phyloP scores from a whole-genome alignment of 805 yeast species.

The Priceomyces medius region DNA sequence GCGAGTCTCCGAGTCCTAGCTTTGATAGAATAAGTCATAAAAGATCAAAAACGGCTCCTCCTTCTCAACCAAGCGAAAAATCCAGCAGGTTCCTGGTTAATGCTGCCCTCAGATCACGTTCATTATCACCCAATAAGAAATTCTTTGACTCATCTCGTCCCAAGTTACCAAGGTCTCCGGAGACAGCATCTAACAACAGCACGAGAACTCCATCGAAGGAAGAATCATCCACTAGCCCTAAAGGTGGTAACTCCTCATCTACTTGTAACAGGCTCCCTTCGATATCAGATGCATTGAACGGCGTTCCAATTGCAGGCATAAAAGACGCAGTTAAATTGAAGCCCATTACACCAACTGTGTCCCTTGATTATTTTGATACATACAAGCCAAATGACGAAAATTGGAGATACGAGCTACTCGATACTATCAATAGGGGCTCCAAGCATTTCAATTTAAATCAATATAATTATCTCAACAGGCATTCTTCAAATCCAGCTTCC shows the following conservation, averaged over 20 bases:
- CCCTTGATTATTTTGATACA: slow-evolving; percentile 44
- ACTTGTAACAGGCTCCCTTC: slow-evolving; percentile 35
- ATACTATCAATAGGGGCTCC: slow-evolving; percentile 27
- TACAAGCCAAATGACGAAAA: slow-evolving; percentile 45
- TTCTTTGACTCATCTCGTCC: slow-evolving; percentile 13
- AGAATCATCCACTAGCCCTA: neutral
- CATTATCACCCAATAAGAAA: slow-evolving; percentile 25
- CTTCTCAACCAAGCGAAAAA: slow-evolving; percentile 34
- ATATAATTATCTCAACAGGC: slow-evolving; percentile 27
- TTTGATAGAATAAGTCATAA: slow-evolving; percentile 18
- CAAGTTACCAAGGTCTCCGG: neutral
- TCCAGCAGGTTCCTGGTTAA: neutral
- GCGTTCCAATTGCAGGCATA: slow-evolving; percentile 17
- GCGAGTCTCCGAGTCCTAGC: slow-evolving; percentile 8
- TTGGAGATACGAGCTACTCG: slow-evolving; percentile 43
- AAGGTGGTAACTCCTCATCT: no score
- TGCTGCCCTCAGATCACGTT: slow-evolving; percentile 20
- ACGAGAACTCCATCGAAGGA: neutral
- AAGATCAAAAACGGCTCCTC: slow-evolving; percentile 48
- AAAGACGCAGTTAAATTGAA: slow-evolving; percentile 22
- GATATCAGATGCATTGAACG: slow-evolving; percentile 30
- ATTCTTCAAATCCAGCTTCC: slow-evolving; percentile 7
- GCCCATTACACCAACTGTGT: slow-evolving; percentile 41
- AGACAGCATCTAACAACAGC: neutral
- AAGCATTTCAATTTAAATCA: slow-evolving; percentile 27